Base-by-base conservation (phyloP, 2,329 filamentous ascomycete species). In the Cladosporium sp. region DNA sequence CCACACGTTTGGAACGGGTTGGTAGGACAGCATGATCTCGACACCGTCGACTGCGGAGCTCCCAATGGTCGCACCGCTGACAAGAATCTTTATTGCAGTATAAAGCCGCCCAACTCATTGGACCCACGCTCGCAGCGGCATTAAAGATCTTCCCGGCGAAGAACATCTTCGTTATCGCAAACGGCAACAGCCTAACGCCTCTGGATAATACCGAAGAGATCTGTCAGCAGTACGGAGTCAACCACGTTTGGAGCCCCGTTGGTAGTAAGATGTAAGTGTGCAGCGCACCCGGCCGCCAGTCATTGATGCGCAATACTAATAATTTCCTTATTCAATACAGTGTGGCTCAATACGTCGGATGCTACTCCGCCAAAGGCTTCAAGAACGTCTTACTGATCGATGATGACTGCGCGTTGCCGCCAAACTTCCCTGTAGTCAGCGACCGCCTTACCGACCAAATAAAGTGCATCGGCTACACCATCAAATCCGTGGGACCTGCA, bases 391-490 rank as follows among this genome's bases (percentile, higher is more conserved):
- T 84, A 6, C 76, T 83, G 35, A 84, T 83, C 62, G 82, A 83
- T 62, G 82, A 84, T 65, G 82, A 84, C 68, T 83, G 81, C 53
- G 76, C 79, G 1, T 74, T 84, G 4, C 82, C 82, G 1, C 71
- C 79, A 0, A 80, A 82, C 65, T 82, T 84, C 59, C 81, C 81
- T 4, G 76, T 84, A 5, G 80, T 81, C 26, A 79, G 77, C 1
- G 77, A 82, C 21, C 76, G 81, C 10, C 74, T 83, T 5, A 76
- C 72, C n/a, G 78, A 74, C 1, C 73, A 72, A 12, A 75, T 82
- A 31, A 77, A 78, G 62, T 83, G 80, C 62, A 77, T 84, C 46
- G 82, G 82, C 0, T 84, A 84, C 69, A 82, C 81, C 1, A 83
- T 84, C 68, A 82, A 83, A 67, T 69, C 68, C 10, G 72, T 72